Evolutionary conservation across 1,139 yeast species (phyloP).

Genomic region (Oligophagozyma castellii): DNA sequence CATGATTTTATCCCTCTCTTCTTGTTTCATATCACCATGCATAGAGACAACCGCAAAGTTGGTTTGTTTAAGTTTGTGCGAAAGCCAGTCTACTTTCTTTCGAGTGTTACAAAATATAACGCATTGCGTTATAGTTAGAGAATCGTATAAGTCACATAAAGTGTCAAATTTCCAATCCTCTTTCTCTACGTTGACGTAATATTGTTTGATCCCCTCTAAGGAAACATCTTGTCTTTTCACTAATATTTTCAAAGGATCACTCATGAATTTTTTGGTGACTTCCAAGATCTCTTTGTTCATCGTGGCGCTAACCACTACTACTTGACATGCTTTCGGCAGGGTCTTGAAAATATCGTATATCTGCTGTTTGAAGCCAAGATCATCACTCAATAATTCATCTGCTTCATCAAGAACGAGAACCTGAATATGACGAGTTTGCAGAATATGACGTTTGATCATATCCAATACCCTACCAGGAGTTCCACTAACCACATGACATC

Average conservation of each 20-base stretch:
- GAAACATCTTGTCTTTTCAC: slow-evolving; percentile 86
- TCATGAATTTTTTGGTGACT: slow-evolving; percentile 77
- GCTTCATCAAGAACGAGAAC: slow-evolving; percentile 89
- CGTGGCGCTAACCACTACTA: slow-evolving; percentile 91
- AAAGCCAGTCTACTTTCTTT: slow-evolving; percentile 82
- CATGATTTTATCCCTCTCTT: slow-evolving; percentile 82
- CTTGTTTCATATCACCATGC: slow-evolving; percentile 98
- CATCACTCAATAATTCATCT: slow-evolving; percentile 72
- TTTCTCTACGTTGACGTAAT: slow-evolving; percentile 69
- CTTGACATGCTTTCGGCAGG: slow-evolving; percentile 73
- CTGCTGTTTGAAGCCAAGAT: slow-evolving; percentile 72
- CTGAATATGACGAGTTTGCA: slow-evolving; percentile 58
- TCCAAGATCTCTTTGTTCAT: slow-evolving; percentile 74
- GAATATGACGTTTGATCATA: slow-evolving; percentile 63
- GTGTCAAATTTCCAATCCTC: slow-evolving; percentile 97
- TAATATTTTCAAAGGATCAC: slow-evolving; percentile 79
- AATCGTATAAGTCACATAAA: slow-evolving; percentile 81
- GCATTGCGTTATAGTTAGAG: slow-evolving; percentile 89
- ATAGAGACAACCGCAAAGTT: slow-evolving; percentile 84
- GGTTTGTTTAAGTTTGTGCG: slow-evolving; percentile 61
- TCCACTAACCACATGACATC: slow-evolving; percentile 90
- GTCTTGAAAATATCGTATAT: slow-evolving; percentile 77
- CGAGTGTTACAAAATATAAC: slow-evolving; percentile 93
- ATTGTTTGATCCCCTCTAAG: slow-evolving; percentile 82
- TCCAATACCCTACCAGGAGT: slow-evolving; percentile 94